Evolutionary conservation across 257 asterid genomes (phyloP), one percentile per base, ranked within the genome.

Genomic region (Scutellaria minor): DNA sequence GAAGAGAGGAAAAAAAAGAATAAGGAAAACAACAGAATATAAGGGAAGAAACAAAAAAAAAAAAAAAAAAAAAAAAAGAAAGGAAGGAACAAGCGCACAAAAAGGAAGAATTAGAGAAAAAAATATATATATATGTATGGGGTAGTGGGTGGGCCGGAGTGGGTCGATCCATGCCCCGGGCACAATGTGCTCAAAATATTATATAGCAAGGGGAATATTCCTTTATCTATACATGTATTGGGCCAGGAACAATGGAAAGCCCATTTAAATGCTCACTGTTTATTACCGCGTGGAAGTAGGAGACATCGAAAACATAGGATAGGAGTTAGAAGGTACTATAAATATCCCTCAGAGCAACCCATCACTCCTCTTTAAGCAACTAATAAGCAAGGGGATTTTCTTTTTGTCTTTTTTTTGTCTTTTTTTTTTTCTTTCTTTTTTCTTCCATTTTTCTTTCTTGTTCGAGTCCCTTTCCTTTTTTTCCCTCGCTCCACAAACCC

Each of bases 401-500:
- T 65, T 55, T 72, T 74, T 57, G 24, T 27, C 40, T 75, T 60
- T 50, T 18, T 71, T 60, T 52, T n/a, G 55, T 24, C 44, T 73
- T 20, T 10, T 61, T 61, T 61, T 4, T n/a, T 9, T 72, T 24
- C 39, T 18, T 53, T 55, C 18, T 20, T 47, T 14, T 22, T 12
- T 47, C 53, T 42, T 39, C 14, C 0, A 0, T 60, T 39, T 14
- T n/a, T 52, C 39, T 70, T 79, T 42, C 57, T 48, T 68, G 71
- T 62, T 68, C 75, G 78, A 68, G 84, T 78, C 66, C 66, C 37
- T 73, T 67, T 67, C 60, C 48, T 22, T 45, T 55, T 18, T 73
- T 77, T 73, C 67, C 79, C 79, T 78, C 75, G 74, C 75, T 63
- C 76, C 58, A 70, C 85, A 72, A 87, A 76, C 85, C 87, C 90